Percentiles rank a stretch among this genome's conserved stretches.
Evolutionary conservation across 805 yeast genomes (phyloP).

Genomic region (Hemisphaericaspora nanyangensis): DNA sequence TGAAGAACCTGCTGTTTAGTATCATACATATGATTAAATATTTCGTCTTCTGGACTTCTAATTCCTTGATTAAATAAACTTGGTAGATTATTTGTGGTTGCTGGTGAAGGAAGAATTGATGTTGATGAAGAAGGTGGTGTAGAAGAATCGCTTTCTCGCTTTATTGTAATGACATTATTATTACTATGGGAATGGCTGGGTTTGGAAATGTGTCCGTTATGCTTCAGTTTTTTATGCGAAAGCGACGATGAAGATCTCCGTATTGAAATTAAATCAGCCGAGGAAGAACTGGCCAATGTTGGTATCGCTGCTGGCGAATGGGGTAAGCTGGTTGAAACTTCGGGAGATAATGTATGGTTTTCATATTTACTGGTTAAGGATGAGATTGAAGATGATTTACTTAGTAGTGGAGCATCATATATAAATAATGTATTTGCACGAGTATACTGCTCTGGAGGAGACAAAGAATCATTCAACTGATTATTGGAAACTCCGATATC

Average conservation of each 20-base stretch:
- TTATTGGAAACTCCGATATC: slow-evolving; percentile 13
- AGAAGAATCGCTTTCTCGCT: slow-evolving; percentile 3
- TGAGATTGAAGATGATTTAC: slow-evolving; percentile 4
- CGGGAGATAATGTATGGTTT: slow-evolving; percentile 16
- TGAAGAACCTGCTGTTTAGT: background rate
- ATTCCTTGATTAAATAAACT: background rate
- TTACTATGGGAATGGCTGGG: slow-evolving; percentile 9
- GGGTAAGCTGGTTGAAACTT: background rate
- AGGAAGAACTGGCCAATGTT: background rate
- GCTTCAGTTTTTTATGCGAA: slow-evolving; percentile 11
- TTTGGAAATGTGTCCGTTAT: slow-evolving; percentile 18
- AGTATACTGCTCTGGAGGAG: slow-evolving; percentile 6
- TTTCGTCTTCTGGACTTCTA: background rate
- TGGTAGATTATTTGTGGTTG: background rate
- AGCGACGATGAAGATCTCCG: slow-evolving; percentile 10
- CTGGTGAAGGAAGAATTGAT: background rate
- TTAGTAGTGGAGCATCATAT: slow-evolving; percentile 3
- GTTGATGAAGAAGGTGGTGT: background rate
- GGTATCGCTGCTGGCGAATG: background rate
- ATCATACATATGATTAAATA: background rate
- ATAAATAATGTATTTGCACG: slow-evolving; percentile 7
- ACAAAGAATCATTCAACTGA: slow-evolving; percentile 4
- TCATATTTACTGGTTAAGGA: slow-evolving; percentile 29
- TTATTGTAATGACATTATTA: background rate
- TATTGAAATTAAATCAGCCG: background rate